A percentile compares a stretch with the other conserved stretches of the same genome.
Conservation (phyloP, 1,284 basidiomycete genomes). For the Ceratobasidium papillatum region DNA sequence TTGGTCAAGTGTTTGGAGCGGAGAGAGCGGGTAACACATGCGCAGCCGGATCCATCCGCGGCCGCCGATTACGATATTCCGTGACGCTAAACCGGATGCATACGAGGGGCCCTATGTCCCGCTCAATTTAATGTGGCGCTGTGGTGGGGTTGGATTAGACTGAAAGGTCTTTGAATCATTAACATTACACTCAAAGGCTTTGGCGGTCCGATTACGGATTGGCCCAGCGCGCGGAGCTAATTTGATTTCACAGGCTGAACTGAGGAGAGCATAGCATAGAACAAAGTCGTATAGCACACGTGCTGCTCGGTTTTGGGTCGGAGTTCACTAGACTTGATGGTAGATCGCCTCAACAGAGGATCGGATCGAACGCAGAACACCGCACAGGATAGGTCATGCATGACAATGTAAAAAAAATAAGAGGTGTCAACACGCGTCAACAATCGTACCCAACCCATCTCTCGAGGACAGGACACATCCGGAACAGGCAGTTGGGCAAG, state of each 20-base stretch:
- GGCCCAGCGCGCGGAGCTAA: slow-evolving; percentile 21
- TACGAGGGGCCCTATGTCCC: no score
- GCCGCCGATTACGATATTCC: slow-evolving; percentile 16
- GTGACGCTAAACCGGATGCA: neutral
- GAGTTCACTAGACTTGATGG: slow-evolving; percentile 18
- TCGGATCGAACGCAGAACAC: slow-evolving; percentile 17
- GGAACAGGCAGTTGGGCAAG: neutral
- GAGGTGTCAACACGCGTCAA: slow-evolving; percentile 5
- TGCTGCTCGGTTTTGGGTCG: slow-evolving; percentile 29
- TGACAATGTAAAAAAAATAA: neutral
- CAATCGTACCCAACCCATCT: neutral
- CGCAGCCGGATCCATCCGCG: neutral
- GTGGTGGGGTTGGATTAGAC: neutral
- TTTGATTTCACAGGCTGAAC: slow-evolving; percentile 12
- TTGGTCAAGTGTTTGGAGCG: slow-evolving; percentile 24
- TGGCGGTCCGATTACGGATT: slow-evolving; percentile 34
- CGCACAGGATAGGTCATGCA: neutral
- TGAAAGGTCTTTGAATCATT: neutral
- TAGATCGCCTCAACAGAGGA: slow-evolving; percentile 15
- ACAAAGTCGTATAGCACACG: slow-evolving; percentile 9
- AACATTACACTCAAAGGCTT: neutral
- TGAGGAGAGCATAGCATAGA: slow-evolving; percentile 9
- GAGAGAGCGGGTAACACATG: neutral
- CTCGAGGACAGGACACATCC: neutral
- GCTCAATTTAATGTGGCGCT: neutral